phyloP scores from a whole-genome alignment of 306 rosid species.

The Prunus mira region DNA sequence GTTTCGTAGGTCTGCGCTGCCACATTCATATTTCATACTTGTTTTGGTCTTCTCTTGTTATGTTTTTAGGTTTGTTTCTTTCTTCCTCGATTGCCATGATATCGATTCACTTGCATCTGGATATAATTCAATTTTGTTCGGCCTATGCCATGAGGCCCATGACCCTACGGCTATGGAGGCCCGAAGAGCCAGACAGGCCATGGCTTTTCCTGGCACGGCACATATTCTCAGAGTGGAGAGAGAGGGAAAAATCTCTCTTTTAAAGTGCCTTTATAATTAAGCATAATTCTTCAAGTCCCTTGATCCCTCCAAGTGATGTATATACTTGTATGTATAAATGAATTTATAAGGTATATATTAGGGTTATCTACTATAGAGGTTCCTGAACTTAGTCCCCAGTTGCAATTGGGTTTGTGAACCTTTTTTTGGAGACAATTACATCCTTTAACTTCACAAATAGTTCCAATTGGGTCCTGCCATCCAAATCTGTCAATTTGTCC shows the following conservation, averaged over 20 bases:
- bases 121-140: not conserved
- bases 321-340: not conserved
- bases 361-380: too few species aligned
- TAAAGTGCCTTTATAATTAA: not conserved
- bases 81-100: not conserved
- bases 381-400: too few species aligned
- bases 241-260: too few species aligned
- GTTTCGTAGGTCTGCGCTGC: not conserved
- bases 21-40: not conserved
- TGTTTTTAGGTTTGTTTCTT: not conserved
- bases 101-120: not conserved
- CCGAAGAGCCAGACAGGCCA: not conserved
- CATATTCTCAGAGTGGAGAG: not conserved
- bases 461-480: too few species aligned
- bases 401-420: too few species aligned
- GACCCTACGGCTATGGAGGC: not conserved
- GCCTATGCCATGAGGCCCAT: not conserved
- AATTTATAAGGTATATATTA: too few species aligned
- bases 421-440: too few species aligned
- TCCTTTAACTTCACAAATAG: too few species aligned
- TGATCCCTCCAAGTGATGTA: not conserved
- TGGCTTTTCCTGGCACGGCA: not conserved
- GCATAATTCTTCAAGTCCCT: not conserved
- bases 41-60: not conserved
- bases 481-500: too few species aligned